Base-by-base conservation (phyloP, 768 basidiomycete genomes). In the Plicaturopsis crispa region DNA sequence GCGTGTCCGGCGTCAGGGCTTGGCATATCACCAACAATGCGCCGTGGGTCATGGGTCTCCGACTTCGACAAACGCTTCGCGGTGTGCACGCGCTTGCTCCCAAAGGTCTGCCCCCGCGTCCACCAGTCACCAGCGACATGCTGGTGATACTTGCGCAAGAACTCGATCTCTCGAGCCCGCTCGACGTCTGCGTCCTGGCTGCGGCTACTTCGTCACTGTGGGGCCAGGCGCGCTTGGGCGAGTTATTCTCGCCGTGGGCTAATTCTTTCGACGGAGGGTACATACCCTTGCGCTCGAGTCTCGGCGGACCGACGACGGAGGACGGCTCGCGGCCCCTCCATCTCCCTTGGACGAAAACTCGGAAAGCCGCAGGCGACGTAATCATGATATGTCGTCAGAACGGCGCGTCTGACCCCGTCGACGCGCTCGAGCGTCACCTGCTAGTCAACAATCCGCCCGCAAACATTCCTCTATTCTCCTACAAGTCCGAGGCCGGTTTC, bases 11-110 rank as follows among this genome's bases (percentile, higher is more conserved):
- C 2, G 16, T 65, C 3, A 53, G 50, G 5, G 56, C 59, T 0
- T 67, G 62, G 61, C 65, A 67, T 32, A 42, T 52, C 14, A 21
- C 49, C 10, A 55, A 65, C 21, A 28, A 46, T 6, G 21, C 48
- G 2, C 26, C 40, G 0, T 67, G 55, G 55, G 24, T 43, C 0
- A 53, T 51, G 0, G 38, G 45, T 1, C 1, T 28, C 0, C 44
- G 42, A 1, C 52, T 65, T 0, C 24, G 39, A 17, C 52, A 57
- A 14, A 40, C 60, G 0, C 28, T 61, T 0, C 43, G 49, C 6
- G 56, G 59, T 0, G 44, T 52, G 2, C 34, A 42, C 6, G 56
- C 55, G 12, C 41, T 57, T 3, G 36, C 56, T 3, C 62, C 56
- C 0, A 24, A 26, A 1, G 39, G 44, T 1, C 32, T 21, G 0